Evolutionary conservation across 768 basidiomycete genomes (phyloP).

Genomic region (Lepiota brunneoincarnata): DNA sequence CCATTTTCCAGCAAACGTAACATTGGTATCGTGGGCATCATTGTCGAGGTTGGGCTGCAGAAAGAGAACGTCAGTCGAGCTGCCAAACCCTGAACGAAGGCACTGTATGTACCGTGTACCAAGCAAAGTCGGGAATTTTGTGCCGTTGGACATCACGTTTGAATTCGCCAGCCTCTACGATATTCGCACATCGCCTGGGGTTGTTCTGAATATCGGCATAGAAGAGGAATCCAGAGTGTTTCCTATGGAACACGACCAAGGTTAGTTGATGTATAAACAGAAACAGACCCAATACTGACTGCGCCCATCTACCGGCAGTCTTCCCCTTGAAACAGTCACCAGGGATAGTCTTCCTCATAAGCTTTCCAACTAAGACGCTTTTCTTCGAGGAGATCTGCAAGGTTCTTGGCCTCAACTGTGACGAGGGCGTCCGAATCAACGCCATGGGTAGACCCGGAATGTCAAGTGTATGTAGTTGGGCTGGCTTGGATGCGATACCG

Average conservation of each 20-base stretch:
- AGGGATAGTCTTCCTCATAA: constrained; percentile 62
- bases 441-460: too few species aligned
- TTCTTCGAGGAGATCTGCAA: constrained; percentile 59
- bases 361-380: constrained; percentile 57
- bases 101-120: too few species aligned
- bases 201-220: constrained; percentile 48
- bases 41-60: constrained; percentile 17
- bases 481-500: constrained; percentile 56
- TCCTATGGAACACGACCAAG: too few species aligned
- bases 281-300: too few species aligned
- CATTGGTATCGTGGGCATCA: constrained; percentile 59
- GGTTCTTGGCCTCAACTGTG: constrained; percentile 41
- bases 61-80: too few species aligned
- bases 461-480: constrained; percentile 43
- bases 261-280: too few species aligned
- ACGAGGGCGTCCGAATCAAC: constrained; percentile 29
- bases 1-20: constrained; percentile 46
- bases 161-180: constrained; percentile 11
- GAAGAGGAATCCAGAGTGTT: constrained; percentile 29
- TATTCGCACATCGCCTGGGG: constrained; percentile 35
- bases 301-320: too few species aligned
- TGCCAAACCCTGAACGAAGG: too few species aligned
- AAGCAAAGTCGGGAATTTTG: too few species aligned
- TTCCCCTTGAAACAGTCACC: constrained; percentile 39
- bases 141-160: too few species aligned